Base-by-base conservation (phyloP, 768 basidiomycete species). In the Lyophyllum atratum region DNA sequence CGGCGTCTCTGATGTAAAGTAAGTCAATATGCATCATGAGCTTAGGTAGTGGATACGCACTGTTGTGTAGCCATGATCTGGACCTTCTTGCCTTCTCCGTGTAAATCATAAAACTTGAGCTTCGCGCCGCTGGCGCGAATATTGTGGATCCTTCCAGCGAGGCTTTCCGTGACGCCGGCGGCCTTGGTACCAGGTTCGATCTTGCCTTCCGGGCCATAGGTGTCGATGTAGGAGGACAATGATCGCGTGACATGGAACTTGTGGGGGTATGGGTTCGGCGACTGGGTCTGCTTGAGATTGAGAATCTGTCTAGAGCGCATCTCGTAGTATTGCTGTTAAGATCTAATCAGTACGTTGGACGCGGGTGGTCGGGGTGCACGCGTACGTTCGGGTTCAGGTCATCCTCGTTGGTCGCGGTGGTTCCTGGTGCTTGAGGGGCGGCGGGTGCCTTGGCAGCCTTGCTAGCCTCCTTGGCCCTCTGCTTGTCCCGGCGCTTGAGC, bases 221-320 rank as follows among this genome's bases (percentile, higher is more conserved):
- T 73, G 4, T 79, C 70, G 70, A 98, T 83, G 75, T 87, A 99
- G 4, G 75, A 68, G 2, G 85, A 75, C 67, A 99, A 78, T 8
- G 92, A 93, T 59, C 74, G 78, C 55, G 88, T 78, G 21, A 98
- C 95, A 63, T 96, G 73, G 77, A 99, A 99, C 85, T 99, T 99
- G 87, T 99, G 97, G 7, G 97, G 97, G 78, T 98, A 99, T 2
- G 97, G 97, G 71, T 95, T 91, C 2, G 95, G 96, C 7, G 82
- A 73, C 70, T 90, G 89, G 26, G 91, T 90, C 68, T 87, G 81
- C 73, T 92, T 89, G 60, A 99, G 84, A 63, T 86, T 85, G 60
- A 86, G 83, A 65, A 99, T 94, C 64, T 92, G 87, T 47, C 93
- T 86, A 26, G 90, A 93, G 63, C 97, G 90, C 63, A 94, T 76